These are phyloP conservation scores for Rhynchosporium secalis DNA, from an alignment of 2,329 filamentous ascomycete species.

Conservation along the genomic window DNA sequence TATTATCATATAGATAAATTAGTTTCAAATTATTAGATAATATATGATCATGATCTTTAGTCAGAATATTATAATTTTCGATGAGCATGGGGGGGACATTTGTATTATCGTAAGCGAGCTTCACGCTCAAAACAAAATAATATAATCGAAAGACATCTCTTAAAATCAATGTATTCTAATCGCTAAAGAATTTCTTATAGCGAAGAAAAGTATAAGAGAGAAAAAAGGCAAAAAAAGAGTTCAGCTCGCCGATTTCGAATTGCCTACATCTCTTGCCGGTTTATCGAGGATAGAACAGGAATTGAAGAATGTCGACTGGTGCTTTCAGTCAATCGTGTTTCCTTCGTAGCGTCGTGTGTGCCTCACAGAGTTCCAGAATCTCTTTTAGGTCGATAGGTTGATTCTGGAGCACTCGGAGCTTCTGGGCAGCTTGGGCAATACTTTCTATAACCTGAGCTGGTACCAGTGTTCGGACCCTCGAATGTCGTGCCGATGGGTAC, in stretches of 20 bases:
- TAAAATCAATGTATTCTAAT: neutral
- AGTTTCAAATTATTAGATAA: too few species aligned
- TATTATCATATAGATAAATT: too few species aligned
- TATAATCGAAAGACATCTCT: too few species aligned
- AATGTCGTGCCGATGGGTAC: neutral
- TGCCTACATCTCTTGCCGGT: neutral
- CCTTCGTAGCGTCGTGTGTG: neutral
- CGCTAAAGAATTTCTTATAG: neutral
- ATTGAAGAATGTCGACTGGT: neutral
- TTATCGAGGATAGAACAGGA: neutral
- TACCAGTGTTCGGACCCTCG: neutral
- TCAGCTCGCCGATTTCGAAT: neutral
- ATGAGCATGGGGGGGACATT: too few species aligned
- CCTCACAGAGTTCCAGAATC: neutral
- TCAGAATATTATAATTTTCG: too few species aligned
- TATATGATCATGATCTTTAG: too few species aligned
- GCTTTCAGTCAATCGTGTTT: neutral
- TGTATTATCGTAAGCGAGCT: neutral
- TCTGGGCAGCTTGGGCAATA: neutral
- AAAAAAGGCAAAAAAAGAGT: neutral
- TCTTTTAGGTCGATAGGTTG: neutral
- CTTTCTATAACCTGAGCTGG: conserved; percentile 2
- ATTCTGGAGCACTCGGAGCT: neutral
- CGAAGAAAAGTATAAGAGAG: neutral
- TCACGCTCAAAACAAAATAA: neutral